Base-by-base conservation (phyloP, 208 protist genomes). In the Acanthamoeba royreba region DNA sequence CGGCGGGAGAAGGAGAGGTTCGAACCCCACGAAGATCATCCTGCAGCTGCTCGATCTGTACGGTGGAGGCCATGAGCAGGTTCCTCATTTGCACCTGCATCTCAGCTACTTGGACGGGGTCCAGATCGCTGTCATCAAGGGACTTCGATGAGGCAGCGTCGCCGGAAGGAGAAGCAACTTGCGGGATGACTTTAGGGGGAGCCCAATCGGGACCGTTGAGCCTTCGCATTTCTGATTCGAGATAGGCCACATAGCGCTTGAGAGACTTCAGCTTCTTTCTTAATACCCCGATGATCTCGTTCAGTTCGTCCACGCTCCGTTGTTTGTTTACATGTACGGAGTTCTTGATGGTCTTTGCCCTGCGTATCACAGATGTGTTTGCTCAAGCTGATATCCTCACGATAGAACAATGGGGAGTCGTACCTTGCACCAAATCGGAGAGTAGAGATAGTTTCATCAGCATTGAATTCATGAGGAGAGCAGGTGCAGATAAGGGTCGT, bases 401-500 rank as follows among this genome's bases (percentile, higher is more conserved):
- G 3, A 86, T 19, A 93, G 1, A 85, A 47, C 85, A 28, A 4
- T 38, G 43, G 5, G 28, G 42, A 92, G 22, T 9, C 90, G 4
- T 33, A 94, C 93, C 97, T 63, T 66, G 72, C 63, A 35, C 97
- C 98, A 93, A 98, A 98, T 15, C 96, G 90, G 1, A 98, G 94
- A 33, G 98, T 98, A 4, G 96, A 97, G 0, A 98, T 25, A 0
- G 97, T 98, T 92, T 98, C 98, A 28, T 79, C 88, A 28, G 72
- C 88, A 77, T 98, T 98, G 61, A 95, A 97, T 11, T 88, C 72
- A 15, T 72, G 81, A 1, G 97, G 97, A 38, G 97, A 98, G 77
- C 95, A 97, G 66, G 94, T 96, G 47, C 98, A 97, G 53, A 98
- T 94, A 1, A 98, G 85, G 28, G 97, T 95, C 11, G 98, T 98